Evolutionary conservation across 768 basidiomycete genomes (phyloP).

Genomic region (Auriscalpium orientale): DNA sequence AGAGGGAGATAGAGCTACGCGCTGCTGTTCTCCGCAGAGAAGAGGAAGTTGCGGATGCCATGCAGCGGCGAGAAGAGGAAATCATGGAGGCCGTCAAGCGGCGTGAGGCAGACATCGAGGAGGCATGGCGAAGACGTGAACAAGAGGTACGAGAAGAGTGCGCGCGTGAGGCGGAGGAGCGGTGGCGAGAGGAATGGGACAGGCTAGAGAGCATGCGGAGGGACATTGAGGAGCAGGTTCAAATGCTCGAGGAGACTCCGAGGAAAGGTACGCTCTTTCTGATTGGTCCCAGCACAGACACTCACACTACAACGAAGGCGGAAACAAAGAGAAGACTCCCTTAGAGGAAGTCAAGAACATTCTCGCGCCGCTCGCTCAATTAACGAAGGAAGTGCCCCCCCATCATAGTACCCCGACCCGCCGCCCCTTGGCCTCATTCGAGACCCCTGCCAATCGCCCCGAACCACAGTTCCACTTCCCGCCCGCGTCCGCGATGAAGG

Average conservation of each 20-base stretch:
- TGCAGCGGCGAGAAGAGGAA: slow-evolving; percentile 61
- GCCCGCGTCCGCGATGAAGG: slow-evolving; percentile 35
- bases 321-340: slow-evolving; percentile 47
- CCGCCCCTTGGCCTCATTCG: slow-evolving; percentile 29
- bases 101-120: slow-evolving; percentile 55
- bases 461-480: slow-evolving; percentile 18
- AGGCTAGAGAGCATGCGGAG: slow-evolving; percentile 37
- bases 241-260: slow-evolving; percentile 34
- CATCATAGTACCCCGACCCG: slow-evolving; percentile 17
- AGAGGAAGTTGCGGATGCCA: slow-evolving; percentile 59
- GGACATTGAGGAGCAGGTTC: slow-evolving; percentile 45
- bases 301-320: slow-evolving; percentile 19
- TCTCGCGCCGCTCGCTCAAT: slow-evolving; percentile 41
- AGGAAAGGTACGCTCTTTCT: slow-evolving; percentile 18
- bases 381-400: slow-evolving; percentile 23
- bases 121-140: slow-evolving; percentile 51
- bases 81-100: slow-evolving; percentile 59
- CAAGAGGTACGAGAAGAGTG: slow-evolving; percentile 44
- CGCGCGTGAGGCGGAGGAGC: slow-evolving; percentile 29
- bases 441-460: slow-evolving; percentile 46
- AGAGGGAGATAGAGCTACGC: slow-evolving; percentile 64
- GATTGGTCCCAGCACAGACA: not conserved
- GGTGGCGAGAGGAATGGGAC: slow-evolving; percentile 38
- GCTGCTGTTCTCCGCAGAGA: slow-evolving; percentile 58
- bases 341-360: slow-evolving; percentile 74